Base-by-base conservation (phyloP, 441 rosid species). In the Cnidoscolus chayamansa region DNA sequence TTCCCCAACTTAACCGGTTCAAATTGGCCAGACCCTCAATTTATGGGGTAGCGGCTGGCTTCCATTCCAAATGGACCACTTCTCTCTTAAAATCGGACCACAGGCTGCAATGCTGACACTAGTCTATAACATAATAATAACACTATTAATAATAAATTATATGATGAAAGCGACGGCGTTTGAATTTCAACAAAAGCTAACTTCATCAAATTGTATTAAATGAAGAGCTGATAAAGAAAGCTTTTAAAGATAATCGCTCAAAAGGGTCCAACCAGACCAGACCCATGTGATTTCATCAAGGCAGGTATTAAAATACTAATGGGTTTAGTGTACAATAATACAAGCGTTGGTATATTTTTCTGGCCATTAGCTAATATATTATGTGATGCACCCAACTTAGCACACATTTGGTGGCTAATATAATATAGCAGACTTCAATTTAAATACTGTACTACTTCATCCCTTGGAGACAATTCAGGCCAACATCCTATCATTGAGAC, bases 231-330 rank as follows among this genome's bases (percentile, higher is more conserved):
- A 71, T 68, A 80, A 72, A 70, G 57, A 76, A 64, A 60, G 62
- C n/a, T 16, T 19, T 70, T 65, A 51, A 78, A 25, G 72, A 72
- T 67, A 79, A 81, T 76, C 56, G 54, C 77, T 81, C 61, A 48
- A 47, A 81, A 77, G 81, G 81, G 81, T 74, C 89, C 86, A 82
- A 85, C 77, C 68, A 72, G 68, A 73, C 82, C 72, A 79, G 53
- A 35, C 78, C 86, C 95, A 92, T 86, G 96, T 88, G 96, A 84
- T 67, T 73, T 76, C 87, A 84, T 75, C 76, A 79, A 71, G 72
- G 64, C 66, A 71, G 74, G 59, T 19, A 60, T 76, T 72, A 74
- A 25, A 65, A 30, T 25, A 10, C 62, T 61, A 67, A 30, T 65
- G 74, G 79, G 58, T 80, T 78, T 81, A 73, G 73, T 81, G 83